Conservation (phyloP, 495 filamentous ascomycete genomes). For the Daldinia loculata region DNA sequence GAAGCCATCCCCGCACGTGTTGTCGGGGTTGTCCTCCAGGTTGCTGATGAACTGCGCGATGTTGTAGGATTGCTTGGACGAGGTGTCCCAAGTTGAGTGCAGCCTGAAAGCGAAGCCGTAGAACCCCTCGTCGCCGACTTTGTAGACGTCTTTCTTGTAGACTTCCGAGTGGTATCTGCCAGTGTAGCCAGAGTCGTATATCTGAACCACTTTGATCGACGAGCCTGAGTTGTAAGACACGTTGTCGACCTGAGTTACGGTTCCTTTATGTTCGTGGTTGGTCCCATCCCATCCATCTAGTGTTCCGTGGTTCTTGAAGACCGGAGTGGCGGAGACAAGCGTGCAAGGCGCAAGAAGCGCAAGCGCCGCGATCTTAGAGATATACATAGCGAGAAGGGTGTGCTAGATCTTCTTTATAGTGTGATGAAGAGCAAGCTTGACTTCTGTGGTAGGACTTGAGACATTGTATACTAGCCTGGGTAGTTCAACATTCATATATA, state of each 20-base stretch:
- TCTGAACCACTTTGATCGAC: conserved; percentile 62
- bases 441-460: neutral
- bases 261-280: conserved; percentile 54
- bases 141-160: conserved; percentile 54
- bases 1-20: conserved; percentile 55
- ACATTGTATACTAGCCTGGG: neutral
- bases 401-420: neutral
- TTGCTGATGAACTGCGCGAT: conserved; percentile 63
- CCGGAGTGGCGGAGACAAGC: conserved; percentile 42
- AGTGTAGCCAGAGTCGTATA: conserved; percentile 54
- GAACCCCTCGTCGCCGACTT: conserved; percentile 57
- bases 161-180: conserved; percentile 65
- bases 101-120: conserved; percentile 66
- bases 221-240: conserved; percentile 52
- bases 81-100: conserved; percentile 56
- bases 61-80: conserved; percentile 57
- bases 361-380: conserved; percentile 18
- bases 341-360: conserved; percentile 24
- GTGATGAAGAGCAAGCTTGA: neutral
- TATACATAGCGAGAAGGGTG: conserved; percentile 8
- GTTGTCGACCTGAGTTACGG: conserved; percentile 55
- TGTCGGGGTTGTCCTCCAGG: conserved; percentile 50
- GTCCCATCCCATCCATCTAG: conserved; percentile 53
- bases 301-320: conserved; percentile 60
- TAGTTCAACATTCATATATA: conserved; percentile 21